Evolutionary conservation across 768 basidiomycete genomes (phyloP).

Genomic region (Leccinum variicolor): DNA sequence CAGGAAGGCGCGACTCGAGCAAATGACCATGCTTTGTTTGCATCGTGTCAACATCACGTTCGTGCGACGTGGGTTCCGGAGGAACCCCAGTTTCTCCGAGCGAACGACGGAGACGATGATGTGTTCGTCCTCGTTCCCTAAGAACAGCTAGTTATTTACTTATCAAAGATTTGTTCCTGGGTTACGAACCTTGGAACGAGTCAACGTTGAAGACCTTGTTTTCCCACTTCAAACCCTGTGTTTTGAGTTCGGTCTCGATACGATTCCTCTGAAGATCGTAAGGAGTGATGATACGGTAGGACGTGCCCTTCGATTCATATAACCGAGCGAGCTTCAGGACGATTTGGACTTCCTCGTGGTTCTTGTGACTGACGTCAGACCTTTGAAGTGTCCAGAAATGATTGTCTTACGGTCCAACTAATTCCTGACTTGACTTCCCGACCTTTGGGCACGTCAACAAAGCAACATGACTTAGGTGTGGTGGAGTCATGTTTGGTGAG

Average conservation of each 20-base stretch:
- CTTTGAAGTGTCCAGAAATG: not conserved
- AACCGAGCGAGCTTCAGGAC: conserved; percentile 53
- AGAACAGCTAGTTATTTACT: conserved; percentile 4
- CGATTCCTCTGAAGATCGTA: conserved; percentile 66
- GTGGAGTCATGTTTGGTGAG: conserved; percentile 49
- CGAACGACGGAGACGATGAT: conserved; percentile 73
- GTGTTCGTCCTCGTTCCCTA: conserved; percentile 79
- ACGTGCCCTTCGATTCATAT: conserved; percentile 42
- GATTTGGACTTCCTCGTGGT: conserved; percentile 48
- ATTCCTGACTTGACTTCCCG: conserved; percentile 23
- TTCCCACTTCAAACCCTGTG: conserved; percentile 46
- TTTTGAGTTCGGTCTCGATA: conserved; percentile 56
- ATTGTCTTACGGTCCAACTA: conserved; percentile 35
- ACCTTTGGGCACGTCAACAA: conserved; percentile 40
- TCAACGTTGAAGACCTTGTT: conserved; percentile 78
- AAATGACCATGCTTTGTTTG: conserved; percentile 70
- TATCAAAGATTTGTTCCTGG: not conserved
- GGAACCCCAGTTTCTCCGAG: conserved; percentile 57
- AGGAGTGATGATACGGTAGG: conserved; percentile 71
- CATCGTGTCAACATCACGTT: conserved; percentile 88
- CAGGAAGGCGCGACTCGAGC: conserved; percentile 43
- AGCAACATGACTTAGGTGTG: conserved; percentile 31
- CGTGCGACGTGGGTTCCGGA: conserved; percentile 58
- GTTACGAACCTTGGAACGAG: conserved; percentile 69
- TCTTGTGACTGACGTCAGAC: conserved; percentile 40